A percentile compares a stretch with the other conserved stretches of the same genome.
These are phyloP conservation scores for Cladosporium velox DNA, from an alignment of 2,329 filamentous ascomycete genomes.

Conservation along the genomic window DNA sequence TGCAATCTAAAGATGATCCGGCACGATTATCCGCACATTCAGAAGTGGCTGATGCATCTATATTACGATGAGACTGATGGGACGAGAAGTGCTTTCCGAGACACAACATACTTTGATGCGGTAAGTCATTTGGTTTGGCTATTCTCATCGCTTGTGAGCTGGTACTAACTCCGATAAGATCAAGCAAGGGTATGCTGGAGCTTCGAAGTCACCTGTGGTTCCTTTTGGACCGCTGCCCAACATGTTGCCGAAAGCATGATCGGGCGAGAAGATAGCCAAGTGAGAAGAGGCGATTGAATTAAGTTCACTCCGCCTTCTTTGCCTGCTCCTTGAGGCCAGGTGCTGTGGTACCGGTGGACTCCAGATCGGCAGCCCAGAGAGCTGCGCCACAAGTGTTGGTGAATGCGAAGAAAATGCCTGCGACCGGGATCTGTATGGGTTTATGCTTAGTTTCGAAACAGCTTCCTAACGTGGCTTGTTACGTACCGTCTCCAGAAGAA, in stretches of 20 bases:
- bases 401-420: constrained; percentile 81
- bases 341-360: constrained; percentile 36
- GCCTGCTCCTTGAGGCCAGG: constrained; percentile 38
- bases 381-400: constrained; percentile 92
- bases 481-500: constrained; percentile 70
- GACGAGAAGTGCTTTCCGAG: constrained; percentile 47
- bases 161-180: constrained; percentile 8
- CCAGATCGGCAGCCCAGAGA: constrained; percentile 77
- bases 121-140: neutral
- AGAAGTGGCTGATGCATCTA: constrained; percentile 49
- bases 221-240: constrained; percentile 18
- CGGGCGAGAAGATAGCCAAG: neutral
- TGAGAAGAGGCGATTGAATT: no score
- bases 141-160: neutral
- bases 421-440: constrained; percentile 62
- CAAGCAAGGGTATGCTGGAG: constrained; percentile 18
- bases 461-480: neutral
- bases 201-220: constrained; percentile 13
- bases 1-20: constrained; percentile 66
- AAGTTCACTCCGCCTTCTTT: constrained; percentile 16
- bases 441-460: neutral
- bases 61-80: constrained; percentile 50
- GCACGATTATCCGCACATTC: constrained; percentile 57
- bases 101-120: constrained; percentile 47
- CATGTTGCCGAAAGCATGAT: constrained; percentile 17